Base-by-base conservation (phyloP, 2,329 filamentous ascomycete species). In the Bisporella sp. region DNA sequence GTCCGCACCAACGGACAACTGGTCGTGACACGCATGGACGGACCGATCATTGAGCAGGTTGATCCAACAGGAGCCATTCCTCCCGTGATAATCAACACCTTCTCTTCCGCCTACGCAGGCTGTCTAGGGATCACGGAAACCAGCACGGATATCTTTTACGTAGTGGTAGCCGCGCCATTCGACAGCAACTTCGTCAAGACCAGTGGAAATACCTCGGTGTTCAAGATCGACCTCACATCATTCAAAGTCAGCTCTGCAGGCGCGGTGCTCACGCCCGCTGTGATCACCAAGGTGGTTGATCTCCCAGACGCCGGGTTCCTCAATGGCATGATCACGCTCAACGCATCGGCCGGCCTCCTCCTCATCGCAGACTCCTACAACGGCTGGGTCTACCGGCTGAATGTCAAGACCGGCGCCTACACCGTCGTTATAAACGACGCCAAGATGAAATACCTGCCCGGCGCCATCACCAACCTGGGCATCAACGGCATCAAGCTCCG, bases 91-190 rank as follows among this genome's bases (percentile, higher is more conserved):
- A 53, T 62, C 11, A 54, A 66, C 9, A 48, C 67, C 6, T 59
- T 68, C 45, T 53, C 58, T 6, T 66, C 69, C 48, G 57, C 58
- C 4, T 48, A 50, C 28, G 55, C 54, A n/a, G 62, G 64, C n/a
- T 53, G 65, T 5, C 54, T 65, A 4, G 68, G 68, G 1, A 69
- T 71, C 28, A 59, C 65, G 5, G 67, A 71, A 53, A 57, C 64
- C 11, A 41, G 54, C 5, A 49, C 56, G 2, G 63, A 70, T 48
- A 51, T 66, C 31, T 71, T 68, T 52, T 53, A 53, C 40, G 45
- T 57, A 35, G 46, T 49, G 12, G 37, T 49, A 1, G 49, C 52
- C 3, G 66, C 66, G 8, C 62, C 69, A 5, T 53, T 63, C 9
- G 54, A 59, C 5, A 60, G 60, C 6, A 59, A 57, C 28, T 54